Evolutionary conservation across 179 eudicot genomes (phyloP).

Genomic region (Heliamphora pulchella): DNA sequence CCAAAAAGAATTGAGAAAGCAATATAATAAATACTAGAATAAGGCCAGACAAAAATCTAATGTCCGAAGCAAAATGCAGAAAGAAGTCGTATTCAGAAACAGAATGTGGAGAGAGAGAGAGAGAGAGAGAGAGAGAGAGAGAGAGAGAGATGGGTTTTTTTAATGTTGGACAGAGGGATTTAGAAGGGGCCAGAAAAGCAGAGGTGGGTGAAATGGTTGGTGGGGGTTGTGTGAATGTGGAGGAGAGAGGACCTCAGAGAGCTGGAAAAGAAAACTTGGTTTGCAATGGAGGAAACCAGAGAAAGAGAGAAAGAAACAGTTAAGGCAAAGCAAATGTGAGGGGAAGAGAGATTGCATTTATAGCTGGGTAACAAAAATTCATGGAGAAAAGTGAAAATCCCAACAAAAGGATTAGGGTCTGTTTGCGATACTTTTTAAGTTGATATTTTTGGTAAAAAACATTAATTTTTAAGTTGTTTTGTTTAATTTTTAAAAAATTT

Average conservation of each 20-base stretch:
- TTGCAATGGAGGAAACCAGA: slow-evolving; percentile 44
- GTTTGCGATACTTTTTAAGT: too few species aligned
- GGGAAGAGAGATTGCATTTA: slow-evolving; percentile 11
- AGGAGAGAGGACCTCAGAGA: slow-evolving; percentile 13
- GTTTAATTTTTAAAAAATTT: too few species aligned
- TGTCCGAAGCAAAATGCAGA: slow-evolving; percentile 28
- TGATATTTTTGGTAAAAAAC: too few species aligned
- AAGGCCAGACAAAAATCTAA: slow-evolving; percentile 21
- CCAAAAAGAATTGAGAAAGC: slow-evolving; percentile 25
- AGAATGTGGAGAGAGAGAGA: background rate
- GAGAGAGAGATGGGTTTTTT: background rate
- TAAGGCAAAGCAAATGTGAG: slow-evolving; percentile 23
- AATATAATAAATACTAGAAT: slow-evolving; percentile 18
- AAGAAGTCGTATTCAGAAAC: slow-evolving; percentile 6
- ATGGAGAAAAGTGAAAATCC: slow-evolving; percentile 16
- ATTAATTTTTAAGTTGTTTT: too few species aligned
- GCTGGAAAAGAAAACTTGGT: slow-evolving; percentile 42
- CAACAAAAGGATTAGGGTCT: background rate
- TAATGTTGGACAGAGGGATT: background rate
- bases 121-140: background rate
- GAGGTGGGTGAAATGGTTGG: slow-evolving; percentile 20
- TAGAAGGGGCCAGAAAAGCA: slow-evolving; percentile 12
- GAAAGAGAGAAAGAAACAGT: slow-evolving; percentile 22
- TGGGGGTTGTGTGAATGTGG: slow-evolving; percentile 20
- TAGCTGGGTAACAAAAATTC: slow-evolving; percentile 13